phyloP scores from a whole-genome alignment of 495 filamentous ascomycete species.

The Penicillium canariense region DNA sequence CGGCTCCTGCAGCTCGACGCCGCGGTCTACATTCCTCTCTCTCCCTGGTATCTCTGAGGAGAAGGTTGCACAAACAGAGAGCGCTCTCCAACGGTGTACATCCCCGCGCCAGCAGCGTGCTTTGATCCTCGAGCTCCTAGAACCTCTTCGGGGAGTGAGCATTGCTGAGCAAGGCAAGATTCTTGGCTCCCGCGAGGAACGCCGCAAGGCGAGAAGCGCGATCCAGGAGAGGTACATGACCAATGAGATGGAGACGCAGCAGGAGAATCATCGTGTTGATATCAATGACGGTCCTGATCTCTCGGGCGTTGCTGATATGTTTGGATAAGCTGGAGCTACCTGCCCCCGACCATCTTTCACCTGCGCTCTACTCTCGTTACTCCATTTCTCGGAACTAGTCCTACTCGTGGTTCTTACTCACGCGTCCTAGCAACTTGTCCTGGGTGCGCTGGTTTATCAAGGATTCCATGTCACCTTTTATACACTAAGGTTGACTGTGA shows the following conservation, averaged over 20 bases:
- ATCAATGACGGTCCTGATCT: slow-evolving; percentile 61
- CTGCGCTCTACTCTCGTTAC: background rate
- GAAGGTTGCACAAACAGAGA: slow-evolving; percentile 46
- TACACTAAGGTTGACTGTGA: background rate
- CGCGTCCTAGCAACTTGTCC: background rate
- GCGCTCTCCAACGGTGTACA: slow-evolving; percentile 57
- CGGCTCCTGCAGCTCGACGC: slow-evolving; percentile 54
- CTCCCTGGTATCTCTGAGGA: slow-evolving; percentile 56
- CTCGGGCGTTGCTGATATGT: slow-evolving; percentile 66
- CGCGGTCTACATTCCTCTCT: slow-evolving; percentile 52
- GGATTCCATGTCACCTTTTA: too few species aligned
- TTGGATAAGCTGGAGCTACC: slow-evolving; percentile 40
- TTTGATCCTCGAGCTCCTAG: slow-evolving; percentile 80
- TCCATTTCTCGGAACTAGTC: too few species aligned
- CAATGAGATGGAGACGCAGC: slow-evolving; percentile 45
- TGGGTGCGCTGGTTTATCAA: background rate
- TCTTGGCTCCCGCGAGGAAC: slow-evolving; percentile 47
- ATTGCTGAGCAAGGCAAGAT: slow-evolving; percentile 92
- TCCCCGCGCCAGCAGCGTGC: slow-evolving; percentile 74
- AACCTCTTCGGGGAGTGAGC: slow-evolving; percentile 81
- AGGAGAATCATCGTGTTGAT: slow-evolving; percentile 43
- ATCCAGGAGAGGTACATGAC: slow-evolving; percentile 58
- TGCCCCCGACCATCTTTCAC: background rate
- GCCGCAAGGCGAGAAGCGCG: slow-evolving; percentile 49
- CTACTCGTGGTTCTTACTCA: background rate